Percentiles rank a stretch among this genome's conserved stretches.
Conservation (phyloP, 2,329 filamentous ascomycete genomes). For the Fusarium sp. region DNA sequence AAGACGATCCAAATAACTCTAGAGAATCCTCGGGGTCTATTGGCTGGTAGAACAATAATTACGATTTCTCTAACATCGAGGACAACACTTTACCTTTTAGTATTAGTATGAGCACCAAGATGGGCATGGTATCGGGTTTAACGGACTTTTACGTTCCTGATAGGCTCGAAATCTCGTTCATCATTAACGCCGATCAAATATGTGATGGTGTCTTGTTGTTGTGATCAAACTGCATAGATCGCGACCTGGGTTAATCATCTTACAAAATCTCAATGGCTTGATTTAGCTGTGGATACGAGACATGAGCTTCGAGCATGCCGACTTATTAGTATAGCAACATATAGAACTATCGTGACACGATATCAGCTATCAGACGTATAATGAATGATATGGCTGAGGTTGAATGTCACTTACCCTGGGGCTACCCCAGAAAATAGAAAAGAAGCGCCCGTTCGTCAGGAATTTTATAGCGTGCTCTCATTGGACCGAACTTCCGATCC, state of each 20-base stretch:
- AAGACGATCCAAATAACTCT: not conserved
- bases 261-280: not conserved
- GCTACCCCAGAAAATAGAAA: not conserved
- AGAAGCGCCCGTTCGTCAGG: not conserved
- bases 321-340: not conserved
- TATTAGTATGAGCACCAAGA: not conserved
- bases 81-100: not conserved
- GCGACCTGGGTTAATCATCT: accelerated
- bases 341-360: not conserved
- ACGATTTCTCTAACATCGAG: not conserved
- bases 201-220: not conserved
- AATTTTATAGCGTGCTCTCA: slow-evolving; percentile 11
- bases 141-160: too few species aligned
- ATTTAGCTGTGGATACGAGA: too few species aligned
- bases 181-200: not conserved
- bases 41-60: not conserved
- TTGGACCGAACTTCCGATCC: slow-evolving; percentile 6
- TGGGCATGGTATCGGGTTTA: not conserved
- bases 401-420: not conserved
- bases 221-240: not conserved
- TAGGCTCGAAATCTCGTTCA: not conserved
- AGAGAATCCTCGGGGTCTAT: not conserved
- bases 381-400: not conserved
- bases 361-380: not conserved
- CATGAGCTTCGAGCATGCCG: not conserved